These are phyloP conservation scores for Jackrogersella minutella DNA, from an alignment of 495 filamentous ascomycete species.

Conservation along the genomic window DNA sequence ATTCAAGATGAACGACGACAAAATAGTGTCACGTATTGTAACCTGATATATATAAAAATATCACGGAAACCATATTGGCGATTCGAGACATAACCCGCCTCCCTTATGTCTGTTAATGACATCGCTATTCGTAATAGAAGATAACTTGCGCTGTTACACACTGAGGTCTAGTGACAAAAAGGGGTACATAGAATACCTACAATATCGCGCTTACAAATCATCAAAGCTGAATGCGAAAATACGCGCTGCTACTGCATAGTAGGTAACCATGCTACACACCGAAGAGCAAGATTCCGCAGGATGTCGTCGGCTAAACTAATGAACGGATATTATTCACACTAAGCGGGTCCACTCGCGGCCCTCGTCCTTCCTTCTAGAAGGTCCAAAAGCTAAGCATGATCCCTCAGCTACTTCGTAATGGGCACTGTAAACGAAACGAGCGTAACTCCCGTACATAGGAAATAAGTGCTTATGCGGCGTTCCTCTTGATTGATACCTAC, in stretches of 20 bases:
- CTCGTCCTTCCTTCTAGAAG: slow-evolving; percentile 31
- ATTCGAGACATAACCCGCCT: neutral
- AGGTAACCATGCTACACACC: too few relatives aligned
- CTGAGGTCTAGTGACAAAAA: neutral
- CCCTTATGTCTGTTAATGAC: neutral
- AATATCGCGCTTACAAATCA: slow-evolving; percentile 11
- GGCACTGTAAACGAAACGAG: slow-evolving; percentile 22
- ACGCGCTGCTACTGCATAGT: too few relatives aligned
- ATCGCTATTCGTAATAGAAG: neutral
- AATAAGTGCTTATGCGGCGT: slow-evolving; percentile 2
- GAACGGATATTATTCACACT: slow-evolving; percentile 3
- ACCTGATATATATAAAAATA: slow-evolving; percentile 10
- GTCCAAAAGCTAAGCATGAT: neutral
- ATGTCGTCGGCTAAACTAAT: slow-evolving; percentile 30
- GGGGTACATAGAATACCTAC: neutral
- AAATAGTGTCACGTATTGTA: slow-evolving; percentile 5
- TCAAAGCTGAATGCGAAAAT: slow-evolving; percentile 2
- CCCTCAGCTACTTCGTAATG: slow-evolving; percentile 34
- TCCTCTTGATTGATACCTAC: neutral
- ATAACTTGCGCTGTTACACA: neutral
- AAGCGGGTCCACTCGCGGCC: slow-evolving; percentile 10
- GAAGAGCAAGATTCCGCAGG: slow-evolving; percentile 1
- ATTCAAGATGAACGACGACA: neutral
- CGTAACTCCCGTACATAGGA: neutral
- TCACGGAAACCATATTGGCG: neutral